A percentile compares a stretch with the other conserved stretches of the same genome.
Evolutionary conservation across 129 eudicot genomes (phyloP).

Genomic region (Mikania micrantha): DNA sequence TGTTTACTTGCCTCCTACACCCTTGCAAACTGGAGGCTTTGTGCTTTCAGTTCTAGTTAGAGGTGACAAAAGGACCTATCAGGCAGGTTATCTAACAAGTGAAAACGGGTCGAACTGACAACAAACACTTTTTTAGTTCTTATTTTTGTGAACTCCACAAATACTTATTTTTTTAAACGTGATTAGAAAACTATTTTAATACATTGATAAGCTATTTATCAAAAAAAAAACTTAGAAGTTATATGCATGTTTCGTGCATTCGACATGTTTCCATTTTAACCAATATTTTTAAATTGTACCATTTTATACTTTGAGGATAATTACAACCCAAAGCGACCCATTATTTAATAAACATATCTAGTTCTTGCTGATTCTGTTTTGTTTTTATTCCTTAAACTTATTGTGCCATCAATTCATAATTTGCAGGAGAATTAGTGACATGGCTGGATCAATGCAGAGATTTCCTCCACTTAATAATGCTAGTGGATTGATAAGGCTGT

Average conservation of each 20-base stretch:
- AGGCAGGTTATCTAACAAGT: background rate
- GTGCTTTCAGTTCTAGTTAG: no score
- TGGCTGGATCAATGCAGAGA: slow-evolving; percentile 42
- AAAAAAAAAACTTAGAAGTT: background rate
- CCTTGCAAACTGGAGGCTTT: no score
- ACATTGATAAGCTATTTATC: background rate
- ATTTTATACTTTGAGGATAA: background rate
- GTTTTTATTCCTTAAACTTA: no score
- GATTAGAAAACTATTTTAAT: background rate
- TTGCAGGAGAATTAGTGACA: slow-evolving; percentile 64
- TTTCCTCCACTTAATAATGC: slow-evolving; percentile 53
- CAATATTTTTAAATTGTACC: background rate
- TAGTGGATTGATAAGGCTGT: slow-evolving; percentile 44
- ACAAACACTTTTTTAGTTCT: background rate
- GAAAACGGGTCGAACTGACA: background rate
- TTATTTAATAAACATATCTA: background rate
- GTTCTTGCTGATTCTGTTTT: background rate
- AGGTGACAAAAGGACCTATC: background rate
- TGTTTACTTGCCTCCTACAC: background rate
- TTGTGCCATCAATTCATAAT: background rate
- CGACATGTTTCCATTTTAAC: background rate
- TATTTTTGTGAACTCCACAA: background rate
- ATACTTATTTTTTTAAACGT: background rate
- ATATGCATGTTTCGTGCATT: background rate
- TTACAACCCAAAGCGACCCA: background rate